Percentiles rank a stretch among this genome's conserved stretches.
Conservation (phyloP, 768 basidiomycete species). For the Podaxis carcinomalis region DNA sequence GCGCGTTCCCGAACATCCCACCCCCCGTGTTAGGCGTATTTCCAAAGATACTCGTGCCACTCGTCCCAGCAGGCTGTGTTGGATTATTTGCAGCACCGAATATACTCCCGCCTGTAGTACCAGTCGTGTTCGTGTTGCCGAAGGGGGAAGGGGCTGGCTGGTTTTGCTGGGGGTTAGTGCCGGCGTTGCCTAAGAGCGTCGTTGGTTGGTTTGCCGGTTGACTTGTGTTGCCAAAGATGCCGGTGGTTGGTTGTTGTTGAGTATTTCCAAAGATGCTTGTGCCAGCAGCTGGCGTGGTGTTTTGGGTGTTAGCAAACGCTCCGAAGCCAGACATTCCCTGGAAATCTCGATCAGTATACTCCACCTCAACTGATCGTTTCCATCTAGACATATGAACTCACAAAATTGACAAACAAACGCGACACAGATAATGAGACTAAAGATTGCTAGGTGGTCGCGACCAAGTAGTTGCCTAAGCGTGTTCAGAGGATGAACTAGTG, state of each 20-base stretch:
- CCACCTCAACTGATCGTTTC: neutral
- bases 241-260: slow-evolving; percentile 12
- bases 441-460: neutral
- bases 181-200: slow-evolving; percentile 21
- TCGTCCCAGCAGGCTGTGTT: slow-evolving; percentile 13
- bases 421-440: neutral
- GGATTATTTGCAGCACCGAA: slow-evolving; percentile 5
- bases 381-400: neutral
- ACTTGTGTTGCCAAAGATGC: slow-evolving; percentile 15
- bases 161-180: slow-evolving; percentile 12
- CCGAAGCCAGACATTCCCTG: slow-evolving; percentile 24
- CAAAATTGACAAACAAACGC: neutral
- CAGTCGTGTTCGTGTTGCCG: slow-evolving; percentile 10
- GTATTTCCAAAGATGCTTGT: slow-evolving; percentile 21
- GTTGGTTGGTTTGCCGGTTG: slow-evolving; percentile 1
- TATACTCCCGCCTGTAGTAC: slow-evolving; percentile 3
- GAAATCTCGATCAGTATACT: neutral
- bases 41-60: slow-evolving; percentile 26
- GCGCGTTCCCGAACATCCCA: neutral
- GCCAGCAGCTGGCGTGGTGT: slow-evolving; percentile 9
- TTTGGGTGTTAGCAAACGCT: slow-evolving; percentile 16
- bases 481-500: neutral
- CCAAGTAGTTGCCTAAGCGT: neutral
- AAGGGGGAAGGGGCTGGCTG: slow-evolving; percentile 5
- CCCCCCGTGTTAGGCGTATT: slow-evolving; percentile 2